These are phyloP conservation scores for Capsicum chinense DNA, from an alignment of 257 asterid species.

Conservation along the genomic window DNA sequence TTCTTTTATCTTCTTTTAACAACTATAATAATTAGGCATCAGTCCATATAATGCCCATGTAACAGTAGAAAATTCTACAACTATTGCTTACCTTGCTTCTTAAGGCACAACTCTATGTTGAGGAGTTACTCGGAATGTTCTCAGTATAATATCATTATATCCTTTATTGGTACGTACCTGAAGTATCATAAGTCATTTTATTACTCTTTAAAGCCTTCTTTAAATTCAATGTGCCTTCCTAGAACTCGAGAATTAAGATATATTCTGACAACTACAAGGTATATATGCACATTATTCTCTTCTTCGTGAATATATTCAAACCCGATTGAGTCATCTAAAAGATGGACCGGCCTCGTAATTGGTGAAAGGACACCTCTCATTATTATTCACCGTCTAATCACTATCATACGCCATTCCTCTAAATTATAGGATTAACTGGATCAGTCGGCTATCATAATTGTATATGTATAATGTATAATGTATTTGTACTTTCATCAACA, in stretches of 20 bases:
- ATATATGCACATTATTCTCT: neutral
- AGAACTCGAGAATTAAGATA: neutral
- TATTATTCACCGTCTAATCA: too few relatives aligned
- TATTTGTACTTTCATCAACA: too few relatives aligned
- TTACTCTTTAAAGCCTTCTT: neutral
- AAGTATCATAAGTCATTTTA: neutral
- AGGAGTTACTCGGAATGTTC: neutral
- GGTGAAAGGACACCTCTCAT: too few relatives aligned
- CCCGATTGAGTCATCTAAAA: neutral
- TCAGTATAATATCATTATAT: neutral
- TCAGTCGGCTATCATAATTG: neutral
- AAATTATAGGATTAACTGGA: neutral
- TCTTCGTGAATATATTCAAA: neutral
- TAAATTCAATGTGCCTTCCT: neutral
- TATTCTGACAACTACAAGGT: neutral
- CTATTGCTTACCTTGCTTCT: neutral
- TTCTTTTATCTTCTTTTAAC: too few relatives aligned
- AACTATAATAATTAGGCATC: neutral
- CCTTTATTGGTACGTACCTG: neutral
- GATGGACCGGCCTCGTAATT: neutral
- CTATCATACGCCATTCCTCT: neutral
- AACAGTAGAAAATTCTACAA: neutral
- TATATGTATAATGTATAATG: neutral
- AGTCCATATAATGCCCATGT: neutral
- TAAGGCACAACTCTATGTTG: too few relatives aligned